phyloP scores from a whole-genome alignment of 371 early-diverging fungal genomes.

The Actinomortierella wolfii region DNA sequence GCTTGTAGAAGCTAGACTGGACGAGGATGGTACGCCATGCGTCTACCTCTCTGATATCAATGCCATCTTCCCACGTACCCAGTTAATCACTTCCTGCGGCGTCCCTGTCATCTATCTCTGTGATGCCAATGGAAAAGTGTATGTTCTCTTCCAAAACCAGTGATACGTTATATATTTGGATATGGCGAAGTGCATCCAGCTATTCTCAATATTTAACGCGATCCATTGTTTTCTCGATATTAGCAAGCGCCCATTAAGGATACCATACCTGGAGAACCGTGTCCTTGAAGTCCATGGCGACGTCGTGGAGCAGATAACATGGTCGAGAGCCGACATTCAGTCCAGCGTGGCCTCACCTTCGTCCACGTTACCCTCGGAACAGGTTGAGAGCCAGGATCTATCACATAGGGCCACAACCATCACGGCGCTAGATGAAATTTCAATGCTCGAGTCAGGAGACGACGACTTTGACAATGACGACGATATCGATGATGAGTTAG shows the following conservation, averaged over 20 bases:
- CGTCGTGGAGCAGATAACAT: slow-evolving; percentile 15
- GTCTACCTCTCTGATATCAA: slow-evolving; percentile 26
- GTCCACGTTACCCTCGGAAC: slow-evolving; percentile 8
- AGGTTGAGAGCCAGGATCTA: too few species aligned
- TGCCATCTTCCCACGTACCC: slow-evolving; percentile 24
- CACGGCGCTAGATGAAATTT: too few species aligned
- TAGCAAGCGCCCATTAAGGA: slow-evolving; percentile 36
- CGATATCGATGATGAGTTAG: slow-evolving; percentile 3
- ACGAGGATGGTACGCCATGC: slow-evolving; percentile 33
- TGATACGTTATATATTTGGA: too few species aligned
- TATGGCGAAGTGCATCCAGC: too few species aligned
- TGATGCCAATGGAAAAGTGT: too few species aligned
- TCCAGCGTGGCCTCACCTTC: slow-evolving; percentile 20
- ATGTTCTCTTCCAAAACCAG: too few species aligned
- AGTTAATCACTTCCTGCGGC: slow-evolving; percentile 24
- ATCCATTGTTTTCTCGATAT: background rate
- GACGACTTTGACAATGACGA: slow-evolving; percentile 1
- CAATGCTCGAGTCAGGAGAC: background rate
- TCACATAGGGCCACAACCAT: too few species aligned
- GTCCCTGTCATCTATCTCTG: slow-evolving; percentile 20
- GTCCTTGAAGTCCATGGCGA: slow-evolving; percentile 26
- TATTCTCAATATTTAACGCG: too few species aligned
- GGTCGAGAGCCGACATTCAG: slow-evolving; percentile 27
- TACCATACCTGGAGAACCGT: slow-evolving; percentile 35
- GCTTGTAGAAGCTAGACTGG: slow-evolving; percentile 15